Base-by-base conservation (phyloP, 73 alveolate genomes). In the Urostyla sp. region DNA sequence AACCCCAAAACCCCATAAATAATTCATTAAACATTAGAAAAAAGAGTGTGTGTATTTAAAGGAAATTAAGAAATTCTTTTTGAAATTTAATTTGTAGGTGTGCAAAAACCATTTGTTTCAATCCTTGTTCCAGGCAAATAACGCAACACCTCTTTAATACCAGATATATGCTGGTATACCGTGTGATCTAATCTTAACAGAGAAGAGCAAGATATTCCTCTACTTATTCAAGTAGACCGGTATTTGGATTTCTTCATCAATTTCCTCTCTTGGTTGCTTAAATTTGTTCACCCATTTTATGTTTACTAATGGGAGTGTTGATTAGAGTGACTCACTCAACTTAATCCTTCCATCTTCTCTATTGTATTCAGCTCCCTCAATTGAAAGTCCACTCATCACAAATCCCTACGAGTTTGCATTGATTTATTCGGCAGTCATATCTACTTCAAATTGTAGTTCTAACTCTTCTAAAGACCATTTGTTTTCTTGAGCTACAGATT, bases 401-500 rank as follows among this genome's bases (percentile, higher is more conserved):
- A 92, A 95, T 18, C 94, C 75, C 59, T 87, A 95, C 11, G 83
- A 88, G 40, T 86, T 94, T 13, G 76, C 88, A 37, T 59, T 88
- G 44, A 63, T 63, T 24, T 36, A 37, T 0, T 77, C 55, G 36
- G 63, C 83, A 31, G 57, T 75, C 56, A 93, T 87, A 11, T 80
- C 91, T n/a, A 92, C 61, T 31, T 82, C 91, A 0, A 95, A 84
- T 77, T 89, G 87, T 50, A 96, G 84, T 32, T 86, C 85, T 31
- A 94, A 75, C 60, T 96, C 99, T 88, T 96, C 99, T 7, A 96
- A 76, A 54, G 98, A 85, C 95, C 98, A 94, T 54, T 43, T 58
- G 67, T 83, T 79, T 24, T 46, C 93, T 60, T 97, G 85, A 11
- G 98, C 98, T 13, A 91, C 98, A 67, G 93, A 84, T 86, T 98